Evolutionary conservation across 768 basidiomycete genomes (phyloP).

Genomic region (Vishniacozyma victoriae): DNA sequence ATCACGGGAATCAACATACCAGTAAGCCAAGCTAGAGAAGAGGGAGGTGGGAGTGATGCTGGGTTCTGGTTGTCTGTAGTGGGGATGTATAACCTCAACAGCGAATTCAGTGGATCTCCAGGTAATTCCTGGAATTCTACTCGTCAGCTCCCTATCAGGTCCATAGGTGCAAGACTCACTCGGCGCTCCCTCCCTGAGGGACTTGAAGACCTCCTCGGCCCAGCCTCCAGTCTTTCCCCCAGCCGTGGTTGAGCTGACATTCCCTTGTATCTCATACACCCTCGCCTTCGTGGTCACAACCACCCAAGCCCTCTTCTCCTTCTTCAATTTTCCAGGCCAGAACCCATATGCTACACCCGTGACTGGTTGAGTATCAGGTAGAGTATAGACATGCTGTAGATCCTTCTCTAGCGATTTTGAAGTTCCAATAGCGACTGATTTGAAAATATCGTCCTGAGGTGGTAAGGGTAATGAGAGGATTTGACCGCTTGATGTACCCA

Average conservation of each 20-base stretch:
- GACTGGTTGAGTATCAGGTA: constrained; percentile 75
- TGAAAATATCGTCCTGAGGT: constrained; percentile 81
- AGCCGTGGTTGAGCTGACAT: constrained; percentile 41
- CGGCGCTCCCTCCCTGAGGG: constrained; percentile 69
- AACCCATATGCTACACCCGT: constrained; percentile 77
- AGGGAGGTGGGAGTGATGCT: constrained; percentile 56
- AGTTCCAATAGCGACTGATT: constrained; percentile 53
- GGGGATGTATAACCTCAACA: constrained; percentile 71
- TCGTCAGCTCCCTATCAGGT: background rate
- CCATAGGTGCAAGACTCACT: constrained; percentile 54
- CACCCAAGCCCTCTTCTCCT: constrained; percentile 54
- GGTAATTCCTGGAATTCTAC: constrained; percentile 86
- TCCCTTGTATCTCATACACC: constrained; percentile 71
- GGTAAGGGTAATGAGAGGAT: constrained; percentile 77
- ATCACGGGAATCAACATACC: constrained; percentile 51
- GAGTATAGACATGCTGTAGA: constrained; percentile 46
- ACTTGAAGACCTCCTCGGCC: constrained; percentile 67
- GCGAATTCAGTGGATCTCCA: constrained; percentile 66
- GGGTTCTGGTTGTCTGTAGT: constrained; percentile 53
- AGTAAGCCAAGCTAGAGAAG: constrained; percentile 83
- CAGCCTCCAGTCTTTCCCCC: constrained; percentile 72
- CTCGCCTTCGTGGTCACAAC: constrained; percentile 78
- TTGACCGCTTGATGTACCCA: constrained; percentile 76
- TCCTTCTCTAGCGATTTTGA: constrained; percentile 44
- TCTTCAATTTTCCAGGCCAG: constrained; percentile 51